Percentiles rank a stretch among this genome's conserved stretches.
Evolutionary conservation across 371 early-diverging fungal species (phyloP).

Genomic region (Apophysomyces variabilis): DNA sequence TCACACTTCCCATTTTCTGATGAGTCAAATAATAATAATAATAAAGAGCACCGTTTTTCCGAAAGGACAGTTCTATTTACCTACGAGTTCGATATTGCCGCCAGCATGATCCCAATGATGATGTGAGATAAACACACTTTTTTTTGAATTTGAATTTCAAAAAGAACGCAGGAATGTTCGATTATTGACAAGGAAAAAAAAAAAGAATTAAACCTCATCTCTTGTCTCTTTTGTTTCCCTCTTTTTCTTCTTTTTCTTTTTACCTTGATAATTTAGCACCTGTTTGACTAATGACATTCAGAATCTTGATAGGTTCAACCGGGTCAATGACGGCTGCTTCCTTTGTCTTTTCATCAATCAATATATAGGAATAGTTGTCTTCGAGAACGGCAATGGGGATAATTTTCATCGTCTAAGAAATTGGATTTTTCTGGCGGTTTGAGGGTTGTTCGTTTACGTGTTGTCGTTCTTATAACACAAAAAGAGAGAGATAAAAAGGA

Average conservation of each 20-base stretch:
- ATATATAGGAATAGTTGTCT: slow-evolving; percentile 72
- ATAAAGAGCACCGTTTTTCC: slow-evolving; percentile 19
- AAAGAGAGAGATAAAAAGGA: slow-evolving; percentile 18
- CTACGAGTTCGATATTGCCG: slow-evolving; percentile 71
- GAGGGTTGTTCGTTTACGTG: too few relatives aligned
- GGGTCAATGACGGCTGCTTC: slow-evolving; percentile 69
- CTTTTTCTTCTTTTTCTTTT: not conserved
- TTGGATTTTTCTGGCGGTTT: not conserved
- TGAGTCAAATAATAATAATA: too few relatives aligned
- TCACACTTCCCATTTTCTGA: too few relatives aligned
- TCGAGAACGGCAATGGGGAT: slow-evolving; percentile 33
- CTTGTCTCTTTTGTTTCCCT: too few relatives aligned
- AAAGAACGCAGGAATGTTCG: slow-evolving; percentile 12
- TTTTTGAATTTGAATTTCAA: not conserved
- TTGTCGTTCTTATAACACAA: not conserved
- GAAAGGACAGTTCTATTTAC: slow-evolving; percentile 17
- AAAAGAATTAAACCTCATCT: not conserved
- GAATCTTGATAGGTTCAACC: slow-evolving; percentile 61
- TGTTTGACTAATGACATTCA: slow-evolving; percentile 38
- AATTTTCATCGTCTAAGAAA: slow-evolving; percentile 21
- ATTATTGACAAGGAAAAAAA: slow-evolving; percentile 10
- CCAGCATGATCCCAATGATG: slow-evolving; percentile 86
- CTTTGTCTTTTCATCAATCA: slow-evolving; percentile 71
- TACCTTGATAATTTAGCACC: slow-evolving; percentile 58
- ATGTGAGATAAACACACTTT: slow-evolving; percentile 73